Base-by-base conservation (phyloP, 768 basidiomycete genomes). In the Phylloporus sp. region DNA sequence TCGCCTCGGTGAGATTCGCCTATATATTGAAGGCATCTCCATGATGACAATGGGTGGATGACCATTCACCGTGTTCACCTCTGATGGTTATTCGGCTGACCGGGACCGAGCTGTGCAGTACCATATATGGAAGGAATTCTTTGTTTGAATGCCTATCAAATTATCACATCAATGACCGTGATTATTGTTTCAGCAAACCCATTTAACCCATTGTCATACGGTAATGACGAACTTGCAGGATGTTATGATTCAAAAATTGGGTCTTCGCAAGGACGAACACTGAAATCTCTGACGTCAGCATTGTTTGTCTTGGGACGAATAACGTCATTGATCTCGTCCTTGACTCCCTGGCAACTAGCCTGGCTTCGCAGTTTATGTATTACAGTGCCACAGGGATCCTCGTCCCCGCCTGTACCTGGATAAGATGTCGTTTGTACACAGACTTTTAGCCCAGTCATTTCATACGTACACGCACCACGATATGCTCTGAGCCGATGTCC, bases 41-140 rank as follows among this genome's bases (percentile, higher is more conserved):
- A 42, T 50, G 54, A 52, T 52, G 53, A 55, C 50, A 40, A 22
- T 38, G 26, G 5, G 13, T 5, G 27, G 22, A 47, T 47, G 51
- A 54, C 45, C 45, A 24, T 15, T 24, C 4, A 22, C 13, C 24
- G 34, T 35, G 32, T 35, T n/a, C n/a, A n/a, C n/a, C n/a, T n/a
- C n/a, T n/a, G n/a, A n/a, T n/a, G n/a, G n/a, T n/a, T n/a, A n/a
- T n/a, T n/a, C n/a, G n/a, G n/a, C n/a, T n/a, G n/a, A 29, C 31
- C 42, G 42, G 42, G 41, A 24, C 6, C 3, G 38, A 3, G 10
- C 38, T 11, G 9, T 34, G 32, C 13, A 34, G 13, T 29, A 34
- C 32, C 32, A 15, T 10, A 15, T 34, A 15, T 34, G 32, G n/a
- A 18, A n/a, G 8, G 11, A 11, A 12, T 4, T 16, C 23, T 13